Evolutionary conservation across 1,284 basidiomycete genomes (phyloP), one percentile per base, ranked within the genome.

Genomic region (Ceratobasidium sp.): DNA sequence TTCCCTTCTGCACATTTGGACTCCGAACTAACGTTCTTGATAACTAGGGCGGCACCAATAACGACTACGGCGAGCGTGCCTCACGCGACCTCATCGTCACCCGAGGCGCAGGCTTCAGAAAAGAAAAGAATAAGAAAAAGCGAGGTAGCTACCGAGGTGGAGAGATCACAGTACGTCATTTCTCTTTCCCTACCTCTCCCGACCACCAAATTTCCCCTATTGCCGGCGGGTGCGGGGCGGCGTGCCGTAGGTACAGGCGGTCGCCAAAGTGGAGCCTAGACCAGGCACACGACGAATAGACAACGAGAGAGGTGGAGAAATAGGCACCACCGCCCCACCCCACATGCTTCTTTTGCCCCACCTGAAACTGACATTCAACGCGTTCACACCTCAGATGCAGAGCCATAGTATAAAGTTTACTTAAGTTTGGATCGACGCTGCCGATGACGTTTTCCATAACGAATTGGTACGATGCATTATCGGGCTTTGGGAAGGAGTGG

Each of bases 101-200:
- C 1, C 89, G 95, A 6, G 97, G 97, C 14, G 93, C 93, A 62
- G 94, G 95, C 8, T 99, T 99, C 87, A 89, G 96, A 72, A 99
- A 99, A 84, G 97, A 98, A 86, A 99, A 99, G 86, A 99, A 98
- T 86, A 99, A 99, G 89, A 99, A 99, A 86, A 99, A 99, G 85
- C 87, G 93, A 79, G 97, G 96, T 2, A 94, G 92, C 77, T 97
- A 98, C 83, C 89, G 89, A 63, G 96, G 96, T 22, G 96, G 96
- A 45, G 93, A 95, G 79, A 98, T 98, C 77, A 96, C 95, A 45
- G 93, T 95, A 80, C 82, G 89, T 85, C 51, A 44, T 45, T 75
- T 41, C 36, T 41, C 44, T 45, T 11, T 4, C 17, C 6, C 3
- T 27, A 15, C 17, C 22, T 24, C 51, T 6, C 5, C 22, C 29